Evolutionary conservation across 139 green algal species (phyloP).

Genomic region (Closterium sp.): DNA sequence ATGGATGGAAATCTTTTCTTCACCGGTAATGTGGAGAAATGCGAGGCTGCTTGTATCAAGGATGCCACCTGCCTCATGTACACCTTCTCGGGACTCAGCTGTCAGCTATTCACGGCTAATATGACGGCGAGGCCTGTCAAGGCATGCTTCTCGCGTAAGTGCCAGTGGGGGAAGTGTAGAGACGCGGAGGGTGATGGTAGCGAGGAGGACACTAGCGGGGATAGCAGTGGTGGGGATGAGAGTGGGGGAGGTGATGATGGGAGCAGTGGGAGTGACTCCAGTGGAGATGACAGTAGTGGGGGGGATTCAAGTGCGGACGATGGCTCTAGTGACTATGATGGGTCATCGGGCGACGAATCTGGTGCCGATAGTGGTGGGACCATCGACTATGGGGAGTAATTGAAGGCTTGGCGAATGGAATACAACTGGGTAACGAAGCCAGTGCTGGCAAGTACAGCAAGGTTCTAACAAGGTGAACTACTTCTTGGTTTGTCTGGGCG

Average conservation of each 20-base stretch:
- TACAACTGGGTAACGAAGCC: too few species aligned
- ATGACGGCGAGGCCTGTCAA: background rate
- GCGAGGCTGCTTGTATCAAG: background rate
- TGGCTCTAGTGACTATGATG: background rate
- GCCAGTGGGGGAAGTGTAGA: background rate
- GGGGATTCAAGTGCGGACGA: background rate
- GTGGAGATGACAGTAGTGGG: background rate
- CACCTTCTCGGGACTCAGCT: background rate
- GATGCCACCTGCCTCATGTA: background rate
- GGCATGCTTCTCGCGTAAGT: background rate
- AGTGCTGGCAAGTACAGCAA: too few species aligned
- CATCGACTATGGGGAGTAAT: background rate
- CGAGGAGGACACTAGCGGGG: background rate
- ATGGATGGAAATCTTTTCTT: background rate
- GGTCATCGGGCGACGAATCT: background rate
- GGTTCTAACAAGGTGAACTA: too few species aligned
- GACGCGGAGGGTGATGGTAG: background rate
- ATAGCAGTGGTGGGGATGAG: background rate
- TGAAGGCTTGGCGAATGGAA: too few species aligned
- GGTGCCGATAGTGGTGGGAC: background rate
- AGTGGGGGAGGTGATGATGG: background rate
- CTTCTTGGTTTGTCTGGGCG: too few species aligned
- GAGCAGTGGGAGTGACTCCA: background rate
- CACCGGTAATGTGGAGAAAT: background rate
- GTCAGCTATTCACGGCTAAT: background rate